Evolutionary conservation across 2,329 filamentous ascomycete genomes (phyloP).

Genomic region (Verticillium klebahnii): DNA sequence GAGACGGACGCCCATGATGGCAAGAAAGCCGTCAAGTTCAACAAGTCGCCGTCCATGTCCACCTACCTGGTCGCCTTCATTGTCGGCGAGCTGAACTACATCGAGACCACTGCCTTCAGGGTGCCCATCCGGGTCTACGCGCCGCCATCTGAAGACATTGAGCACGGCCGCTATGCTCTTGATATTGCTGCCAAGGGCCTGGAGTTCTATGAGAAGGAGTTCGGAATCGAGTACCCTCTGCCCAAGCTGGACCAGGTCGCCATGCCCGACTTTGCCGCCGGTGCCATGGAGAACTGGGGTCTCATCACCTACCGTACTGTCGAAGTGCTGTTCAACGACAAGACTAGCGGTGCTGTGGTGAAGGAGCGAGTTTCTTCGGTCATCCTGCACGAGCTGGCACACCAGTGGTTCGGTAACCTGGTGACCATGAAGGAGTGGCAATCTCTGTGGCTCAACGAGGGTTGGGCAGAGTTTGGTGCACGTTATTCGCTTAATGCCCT

Average conservation of each 20-base stretch:
- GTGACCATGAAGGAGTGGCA: slow-evolving; percentile 99
- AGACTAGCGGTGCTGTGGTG: slow-evolving; percentile 79
- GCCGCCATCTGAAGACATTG: slow-evolving; percentile 82
- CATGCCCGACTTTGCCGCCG: slow-evolving; percentile 91
- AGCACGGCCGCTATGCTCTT: slow-evolving; percentile 86
- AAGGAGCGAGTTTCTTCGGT: slow-evolving; percentile 94
- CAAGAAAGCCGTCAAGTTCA: slow-evolving; percentile 87
- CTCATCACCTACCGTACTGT: slow-evolving; percentile 92
- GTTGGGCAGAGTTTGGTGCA: slow-evolving; percentile 57
- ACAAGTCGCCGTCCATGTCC: slow-evolving; percentile 89
- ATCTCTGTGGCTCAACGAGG: slow-evolving; percentile 93
- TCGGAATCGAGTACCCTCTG: slow-evolving; percentile 79
- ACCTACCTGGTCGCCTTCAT: slow-evolving; percentile 95
- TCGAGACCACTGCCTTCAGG: slow-evolving; percentile 87
- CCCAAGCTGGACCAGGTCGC: slow-evolving; percentile 97
- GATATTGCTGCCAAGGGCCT: slow-evolving; percentile 86
- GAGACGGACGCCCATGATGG: slow-evolving; percentile 45
- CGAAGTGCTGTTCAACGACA: slow-evolving; percentile 85
- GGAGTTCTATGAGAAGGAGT: slow-evolving; percentile 92
- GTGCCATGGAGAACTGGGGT: slow-evolving; percentile 90
- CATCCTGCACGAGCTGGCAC: slow-evolving; percentile 93
- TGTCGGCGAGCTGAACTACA: slow-evolving; percentile 87
- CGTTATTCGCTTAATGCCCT: slow-evolving; percentile 84
- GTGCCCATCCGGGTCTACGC: slow-evolving; percentile 93
- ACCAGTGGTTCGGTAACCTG: slow-evolving; percentile 97